phyloP scores from a whole-genome alignment of 495 filamentous ascomycete species.

The Hypoxylon fuscum region DNA sequence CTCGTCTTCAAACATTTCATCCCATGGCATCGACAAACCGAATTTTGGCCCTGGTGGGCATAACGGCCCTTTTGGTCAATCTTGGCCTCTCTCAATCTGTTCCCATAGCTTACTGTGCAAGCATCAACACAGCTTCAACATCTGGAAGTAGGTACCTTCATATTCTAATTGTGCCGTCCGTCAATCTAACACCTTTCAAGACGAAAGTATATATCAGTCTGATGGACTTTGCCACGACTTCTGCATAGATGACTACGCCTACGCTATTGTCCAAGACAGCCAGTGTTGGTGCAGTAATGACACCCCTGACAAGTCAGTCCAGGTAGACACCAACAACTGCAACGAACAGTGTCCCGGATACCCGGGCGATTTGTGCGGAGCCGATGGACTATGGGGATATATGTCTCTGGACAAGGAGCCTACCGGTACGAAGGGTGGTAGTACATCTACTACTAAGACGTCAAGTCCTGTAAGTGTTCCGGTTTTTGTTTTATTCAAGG shows the following conservation, averaged over 20 bases:
- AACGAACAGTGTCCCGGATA: constrained; percentile 52
- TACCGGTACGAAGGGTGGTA: constrained; percentile 40
- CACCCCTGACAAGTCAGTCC: constrained; percentile 42
- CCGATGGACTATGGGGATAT: constrained; percentile 51
- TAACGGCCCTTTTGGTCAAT: constrained; percentile 28
- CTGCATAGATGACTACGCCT: constrained; percentile 47
- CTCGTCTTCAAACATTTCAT: not conserved
- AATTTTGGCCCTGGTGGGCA: constrained; percentile 26
- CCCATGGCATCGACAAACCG: constrained; percentile 32
- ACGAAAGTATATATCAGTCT: constrained; percentile 54
- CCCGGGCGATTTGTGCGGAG: constrained; percentile 53
- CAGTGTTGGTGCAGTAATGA: constrained; percentile 58
- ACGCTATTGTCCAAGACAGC: constrained; percentile 50
- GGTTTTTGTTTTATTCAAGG: constrained; percentile 30
- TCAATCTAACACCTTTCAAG: constrained; percentile 36
- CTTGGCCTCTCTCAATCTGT: constrained; percentile 36
- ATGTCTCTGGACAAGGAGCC: constrained; percentile 41
- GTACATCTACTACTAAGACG: constrained; percentile 30
- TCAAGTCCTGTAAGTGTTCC: constrained; percentile 40
- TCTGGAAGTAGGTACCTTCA: constrained; percentile 40
- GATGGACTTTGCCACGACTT: constrained; percentile 54
- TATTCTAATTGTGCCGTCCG: not conserved
- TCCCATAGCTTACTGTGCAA: constrained; percentile 52
- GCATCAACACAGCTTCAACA: constrained; percentile 51
- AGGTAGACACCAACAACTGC: constrained; percentile 47